Percentiles rank a stretch among this genome's conserved stretches.
phyloP scores from a whole-genome alignment of 2,329 filamentous ascomycete species.

The Zalaria obscura region DNA sequence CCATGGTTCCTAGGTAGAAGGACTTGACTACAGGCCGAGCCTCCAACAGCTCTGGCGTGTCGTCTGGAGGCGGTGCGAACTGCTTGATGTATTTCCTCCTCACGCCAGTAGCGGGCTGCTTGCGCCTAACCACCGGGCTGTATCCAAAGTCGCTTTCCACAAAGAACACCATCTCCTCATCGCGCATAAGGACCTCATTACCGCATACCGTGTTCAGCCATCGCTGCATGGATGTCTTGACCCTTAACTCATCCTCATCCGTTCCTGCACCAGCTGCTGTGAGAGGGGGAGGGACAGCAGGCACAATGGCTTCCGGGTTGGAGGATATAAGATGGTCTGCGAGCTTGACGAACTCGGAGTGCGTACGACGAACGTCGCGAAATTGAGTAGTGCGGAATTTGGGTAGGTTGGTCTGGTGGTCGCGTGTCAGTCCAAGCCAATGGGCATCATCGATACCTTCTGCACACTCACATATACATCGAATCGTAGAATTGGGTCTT shows the following conservation, averaged over 20 bases:
- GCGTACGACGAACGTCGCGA: slow-evolving; percentile 86
- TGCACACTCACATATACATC: slow-evolving; percentile 71
- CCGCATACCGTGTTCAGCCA: slow-evolving; percentile 91
- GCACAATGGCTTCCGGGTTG: slow-evolving; percentile 91
- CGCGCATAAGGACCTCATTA: slow-evolving; percentile 83
- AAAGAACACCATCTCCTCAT: slow-evolving; percentile 95
- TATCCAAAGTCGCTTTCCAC: slow-evolving; percentile 99
- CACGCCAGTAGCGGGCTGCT: slow-evolving; percentile 92
- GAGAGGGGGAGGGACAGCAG: slow-evolving; percentile 84
- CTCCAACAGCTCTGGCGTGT: slow-evolving; percentile 85
- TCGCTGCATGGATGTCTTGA: slow-evolving; percentile 79
- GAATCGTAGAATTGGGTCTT: slow-evolving; percentile 87
- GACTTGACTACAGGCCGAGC: slow-evolving; percentile 84
- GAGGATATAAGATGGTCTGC: slow-evolving; percentile 90
- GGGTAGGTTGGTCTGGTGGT: slow-evolving; percentile 83
- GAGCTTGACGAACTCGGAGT: slow-evolving; percentile 94
- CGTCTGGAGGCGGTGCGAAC: slow-evolving; percentile 92
- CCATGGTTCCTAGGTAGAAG: slow-evolving; percentile 92
- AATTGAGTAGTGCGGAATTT: slow-evolving; percentile 97
- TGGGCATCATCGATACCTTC: not conserved
- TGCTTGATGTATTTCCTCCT: slow-evolving; percentile 93
- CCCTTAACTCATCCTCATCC: slow-evolving; percentile 81
- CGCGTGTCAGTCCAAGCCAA: not conserved
- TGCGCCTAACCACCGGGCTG: slow-evolving; percentile 86
- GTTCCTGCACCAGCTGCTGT: slow-evolving; percentile 91